phyloP scores from a whole-genome alignment of 106 monocot genomes.

The Platanthera guangdongensis region DNA sequence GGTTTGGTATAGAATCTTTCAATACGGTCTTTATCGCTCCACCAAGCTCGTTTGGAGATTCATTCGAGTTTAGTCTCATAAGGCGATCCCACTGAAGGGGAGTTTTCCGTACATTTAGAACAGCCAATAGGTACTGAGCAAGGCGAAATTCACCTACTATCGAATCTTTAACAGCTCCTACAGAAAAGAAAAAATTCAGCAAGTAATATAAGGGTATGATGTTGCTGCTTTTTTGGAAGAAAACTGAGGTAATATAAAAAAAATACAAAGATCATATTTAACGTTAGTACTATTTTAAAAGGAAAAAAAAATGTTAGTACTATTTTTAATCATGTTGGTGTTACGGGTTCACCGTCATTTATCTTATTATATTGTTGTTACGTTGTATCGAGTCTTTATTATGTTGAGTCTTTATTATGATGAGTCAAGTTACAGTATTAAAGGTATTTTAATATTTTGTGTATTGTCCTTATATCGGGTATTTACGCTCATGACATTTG shows the following conservation, averaged over 20 bases:
- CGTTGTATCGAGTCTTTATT: no score
- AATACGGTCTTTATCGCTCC: constrained; percentile 6
- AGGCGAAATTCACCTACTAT: constrained; percentile 67
- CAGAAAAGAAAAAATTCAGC: background rate
- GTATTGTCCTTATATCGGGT: no score
- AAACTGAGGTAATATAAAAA: background rate
- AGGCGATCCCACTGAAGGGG: constrained; percentile 58
- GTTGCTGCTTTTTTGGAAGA: background rate
- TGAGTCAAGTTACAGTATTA: no score
- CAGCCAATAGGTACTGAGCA: constrained; percentile 51
- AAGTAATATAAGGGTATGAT: background rate
- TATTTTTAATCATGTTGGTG: no score
- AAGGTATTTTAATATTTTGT: no score
- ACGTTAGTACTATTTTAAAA: background rate
- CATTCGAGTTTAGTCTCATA: constrained; percentile 10
- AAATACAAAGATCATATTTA: background rate
- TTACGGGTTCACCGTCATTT: no score
- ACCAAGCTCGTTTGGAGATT: background rate
- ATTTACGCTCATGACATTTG: no score
- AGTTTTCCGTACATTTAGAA: constrained; percentile 47
- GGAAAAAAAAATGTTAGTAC: no score
- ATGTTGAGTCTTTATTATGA: no score
- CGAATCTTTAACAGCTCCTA: constrained; percentile 68
- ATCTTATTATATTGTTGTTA: no score
- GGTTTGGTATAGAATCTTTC: constrained; percentile 26